Conservation (phyloP, 306 rosid genomes). For the Hylodesmum podocarpum region DNA sequence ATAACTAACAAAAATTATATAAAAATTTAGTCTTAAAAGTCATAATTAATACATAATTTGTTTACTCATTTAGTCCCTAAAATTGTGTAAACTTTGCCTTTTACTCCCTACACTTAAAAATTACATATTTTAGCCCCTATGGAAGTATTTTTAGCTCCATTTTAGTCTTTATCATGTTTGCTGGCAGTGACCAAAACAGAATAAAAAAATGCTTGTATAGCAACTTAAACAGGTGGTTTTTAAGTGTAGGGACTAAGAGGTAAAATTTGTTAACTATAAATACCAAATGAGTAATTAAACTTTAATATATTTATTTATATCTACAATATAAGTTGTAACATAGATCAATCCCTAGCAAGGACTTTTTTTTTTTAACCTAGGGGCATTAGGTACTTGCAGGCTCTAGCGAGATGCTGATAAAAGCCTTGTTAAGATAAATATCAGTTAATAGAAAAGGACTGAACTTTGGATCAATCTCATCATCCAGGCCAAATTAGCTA, state of each 20-base stretch:
- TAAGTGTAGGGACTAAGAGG: no score
- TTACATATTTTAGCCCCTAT: no score
- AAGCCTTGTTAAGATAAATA: not conserved
- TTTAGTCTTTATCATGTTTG: no score
- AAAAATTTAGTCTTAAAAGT: not conserved
- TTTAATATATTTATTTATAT: slow-evolving; percentile 10
- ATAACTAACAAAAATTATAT: not conserved
- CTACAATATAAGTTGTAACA: not conserved
- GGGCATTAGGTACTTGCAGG: not conserved
- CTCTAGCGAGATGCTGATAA: not conserved
- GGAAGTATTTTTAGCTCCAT: no score
- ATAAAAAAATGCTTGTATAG: no score
- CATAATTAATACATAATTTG: not conserved
- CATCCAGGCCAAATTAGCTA: not conserved
- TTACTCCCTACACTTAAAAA: no score
- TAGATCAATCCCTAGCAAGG: not conserved
- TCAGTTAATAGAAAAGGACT: not conserved
- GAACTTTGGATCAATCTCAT: not conserved
- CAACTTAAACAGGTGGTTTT: no score
- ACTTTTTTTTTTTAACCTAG: not conserved
- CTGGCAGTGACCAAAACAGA: no score
- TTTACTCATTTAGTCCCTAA: no score
- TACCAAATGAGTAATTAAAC: no score
- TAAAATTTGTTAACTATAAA: no score
- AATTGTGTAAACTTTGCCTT: no score